Evolutionary conservation across 305 asterid genomes (phyloP).

Genomic region (Fraxinus platypoda): DNA sequence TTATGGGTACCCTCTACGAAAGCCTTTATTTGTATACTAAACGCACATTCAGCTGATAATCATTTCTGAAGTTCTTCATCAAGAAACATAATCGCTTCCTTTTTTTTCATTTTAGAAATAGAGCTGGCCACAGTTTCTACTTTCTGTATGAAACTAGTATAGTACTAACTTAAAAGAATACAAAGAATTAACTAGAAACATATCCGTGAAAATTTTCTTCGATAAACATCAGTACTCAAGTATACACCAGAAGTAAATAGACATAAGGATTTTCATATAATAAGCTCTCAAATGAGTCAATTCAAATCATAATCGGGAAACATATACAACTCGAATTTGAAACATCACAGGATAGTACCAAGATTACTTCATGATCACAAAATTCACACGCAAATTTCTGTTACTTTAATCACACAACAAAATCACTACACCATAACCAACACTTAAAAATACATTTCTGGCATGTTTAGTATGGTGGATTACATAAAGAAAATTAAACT

Average conservation of each 20-base stretch:
- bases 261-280: not conserved
- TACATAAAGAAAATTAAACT: not conserved
- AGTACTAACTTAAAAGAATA: not conserved
- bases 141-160: not conserved
- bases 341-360: not conserved
- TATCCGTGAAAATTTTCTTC: not conserved
- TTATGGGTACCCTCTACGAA: not conserved
- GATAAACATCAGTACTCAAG: not conserved
- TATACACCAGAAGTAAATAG: not conserved
- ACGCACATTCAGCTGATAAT: not conserved
- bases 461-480: not conserved
- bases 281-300: not conserved
- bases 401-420: not conserved
- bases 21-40: not conserved
- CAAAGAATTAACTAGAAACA: not conserved
- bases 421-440: not conserved
- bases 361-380: not conserved
- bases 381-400: not conserved
- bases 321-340: not conserved
- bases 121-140: not conserved
- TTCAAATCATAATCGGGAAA: not conserved
- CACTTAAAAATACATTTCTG: not conserved
- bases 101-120: not conserved
- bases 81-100: not conserved
- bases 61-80: not conserved